Conservation (phyloP, 176 grass and related monocot genomes). For the Zoysia pacifica region DNA sequence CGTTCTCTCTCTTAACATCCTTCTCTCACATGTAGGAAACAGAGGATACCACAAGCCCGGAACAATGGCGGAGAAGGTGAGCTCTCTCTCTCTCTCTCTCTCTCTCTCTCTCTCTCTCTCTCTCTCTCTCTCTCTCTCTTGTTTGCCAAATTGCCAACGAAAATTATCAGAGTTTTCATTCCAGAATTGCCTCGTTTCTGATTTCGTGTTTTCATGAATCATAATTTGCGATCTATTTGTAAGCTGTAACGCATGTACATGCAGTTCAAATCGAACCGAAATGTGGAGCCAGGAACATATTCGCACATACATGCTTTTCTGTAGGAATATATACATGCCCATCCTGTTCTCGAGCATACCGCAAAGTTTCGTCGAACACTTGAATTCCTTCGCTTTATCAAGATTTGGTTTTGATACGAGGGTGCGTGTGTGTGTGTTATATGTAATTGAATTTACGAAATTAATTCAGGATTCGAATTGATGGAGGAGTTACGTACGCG, state of each 20-base stretch:
- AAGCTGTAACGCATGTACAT: no score
- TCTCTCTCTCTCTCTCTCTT: background rate
- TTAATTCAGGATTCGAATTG: background rate
- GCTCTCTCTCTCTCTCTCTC: background rate
- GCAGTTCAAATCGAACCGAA: background rate
- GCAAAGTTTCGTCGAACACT: no score
- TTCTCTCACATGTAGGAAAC: conserved; percentile 20
- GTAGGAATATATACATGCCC: conserved; percentile 15
- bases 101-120: background rate
- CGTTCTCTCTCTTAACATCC: background rate
- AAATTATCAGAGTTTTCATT: background rate
- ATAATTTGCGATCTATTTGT: background rate
- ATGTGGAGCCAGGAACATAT: conserved; percentile 2
- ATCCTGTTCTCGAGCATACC: background rate
- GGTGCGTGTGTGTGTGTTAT: no score
- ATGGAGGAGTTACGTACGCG: background rate
- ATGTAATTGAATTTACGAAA: no score
- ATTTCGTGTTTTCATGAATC: background rate
- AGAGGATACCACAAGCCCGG: background rate
- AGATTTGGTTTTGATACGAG: background rate
- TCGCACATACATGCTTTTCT: background rate
- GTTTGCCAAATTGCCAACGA: background rate
- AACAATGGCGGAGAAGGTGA: conserved; percentile 45
- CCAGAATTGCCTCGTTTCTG: background rate
- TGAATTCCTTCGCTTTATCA: background rate